Conservation (phyloP, 2,329 filamentous ascomycete genomes). For the Microdochium paspali region DNA sequence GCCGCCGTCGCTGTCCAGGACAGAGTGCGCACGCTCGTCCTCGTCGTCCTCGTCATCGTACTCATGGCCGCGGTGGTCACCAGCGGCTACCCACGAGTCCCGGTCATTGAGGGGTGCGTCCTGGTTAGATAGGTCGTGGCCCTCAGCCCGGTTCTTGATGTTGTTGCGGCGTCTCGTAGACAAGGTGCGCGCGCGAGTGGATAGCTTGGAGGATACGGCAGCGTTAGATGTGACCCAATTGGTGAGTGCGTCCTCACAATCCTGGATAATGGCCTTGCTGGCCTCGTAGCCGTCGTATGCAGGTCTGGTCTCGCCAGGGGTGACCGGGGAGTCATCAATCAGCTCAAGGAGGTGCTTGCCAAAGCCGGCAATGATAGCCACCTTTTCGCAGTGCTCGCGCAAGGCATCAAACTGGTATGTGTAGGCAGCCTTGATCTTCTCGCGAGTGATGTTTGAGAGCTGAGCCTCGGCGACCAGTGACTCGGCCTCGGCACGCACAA, state of each 20-base stretch:
- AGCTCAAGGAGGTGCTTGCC: conserved; percentile 97
- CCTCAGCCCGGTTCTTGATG: conserved; percentile 56
- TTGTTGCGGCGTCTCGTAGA: conserved; percentile 75
- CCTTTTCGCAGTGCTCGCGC: conserved; percentile 94
- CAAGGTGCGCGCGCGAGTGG: conserved; percentile 75
- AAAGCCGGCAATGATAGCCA: conserved; percentile 94
- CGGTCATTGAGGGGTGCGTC: conserved; percentile 69
- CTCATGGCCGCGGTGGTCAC: conserved; percentile 47
- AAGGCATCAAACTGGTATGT: conserved; percentile 97
- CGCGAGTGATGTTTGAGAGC: conserved; percentile 96
- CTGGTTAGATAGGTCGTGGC: conserved; percentile 74
- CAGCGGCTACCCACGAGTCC: conserved; percentile 77
- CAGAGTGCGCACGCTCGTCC: conserved; percentile 47
- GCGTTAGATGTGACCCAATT: conserved; percentile 95
- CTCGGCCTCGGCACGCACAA: conserved; percentile 95
- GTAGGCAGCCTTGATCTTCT: conserved; percentile 98
- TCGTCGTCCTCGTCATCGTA: conserved; percentile 57
- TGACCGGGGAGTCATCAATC: conserved; percentile 93
- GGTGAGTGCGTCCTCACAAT: conserved; percentile 93
- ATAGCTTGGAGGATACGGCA: conserved; percentile 78
- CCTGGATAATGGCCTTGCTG: conserved; percentile 97
- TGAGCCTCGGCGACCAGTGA: conserved; percentile 98
- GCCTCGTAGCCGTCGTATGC: conserved; percentile 98
- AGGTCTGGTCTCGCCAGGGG: conserved; percentile 88
- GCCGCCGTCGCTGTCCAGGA: conserved; percentile 40